These are phyloP conservation scores for Anthracocystis panici-leucophaei DNA, from an alignment of 1,284 basidiomycete species.

Conservation along the genomic window DNA sequence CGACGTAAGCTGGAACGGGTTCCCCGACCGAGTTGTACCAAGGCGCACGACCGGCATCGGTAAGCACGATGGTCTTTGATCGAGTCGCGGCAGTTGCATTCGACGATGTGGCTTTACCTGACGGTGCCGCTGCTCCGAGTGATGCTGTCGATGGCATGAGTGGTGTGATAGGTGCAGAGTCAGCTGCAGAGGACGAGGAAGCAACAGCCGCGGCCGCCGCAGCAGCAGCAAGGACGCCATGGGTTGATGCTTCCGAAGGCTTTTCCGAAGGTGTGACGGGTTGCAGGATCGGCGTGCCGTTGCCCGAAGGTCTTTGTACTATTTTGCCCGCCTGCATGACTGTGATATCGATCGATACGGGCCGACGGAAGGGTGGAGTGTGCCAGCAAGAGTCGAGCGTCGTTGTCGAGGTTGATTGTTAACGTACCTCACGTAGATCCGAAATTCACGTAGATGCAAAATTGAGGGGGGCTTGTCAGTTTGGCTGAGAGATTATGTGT, in stretches of 20 bases:
- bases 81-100: conserved; percentile 28
- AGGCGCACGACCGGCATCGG: conserved; percentile 69
- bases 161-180: conserved; percentile 8
- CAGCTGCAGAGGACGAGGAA: not conserved
- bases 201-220: conserved; percentile 28
- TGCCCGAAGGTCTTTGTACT: conserved; percentile 39
- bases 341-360: not conserved
- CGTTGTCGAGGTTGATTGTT: conserved; percentile 2
- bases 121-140: conserved; percentile 7
- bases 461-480: too few species aligned
- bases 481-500: too few species aligned
- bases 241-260: conserved; percentile 11
- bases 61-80: conserved; percentile 55
- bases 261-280: conserved; percentile 29
- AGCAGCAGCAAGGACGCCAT: conserved; percentile 30
- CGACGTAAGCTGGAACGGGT: conserved; percentile 77
- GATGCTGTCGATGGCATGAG: conserved; percentile 16
- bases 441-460: too few species aligned
- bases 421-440: too few species aligned
- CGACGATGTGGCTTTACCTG: conserved; percentile 15
- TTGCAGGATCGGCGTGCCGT: conserved; percentile 48
- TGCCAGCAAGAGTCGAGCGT: not conserved
- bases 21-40: conserved; percentile 81
- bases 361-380: not conserved
- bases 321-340: conserved; percentile 43